Conservation (phyloP, 352 stramenopile genomes). For the Phytophthora pistaciae region DNA sequence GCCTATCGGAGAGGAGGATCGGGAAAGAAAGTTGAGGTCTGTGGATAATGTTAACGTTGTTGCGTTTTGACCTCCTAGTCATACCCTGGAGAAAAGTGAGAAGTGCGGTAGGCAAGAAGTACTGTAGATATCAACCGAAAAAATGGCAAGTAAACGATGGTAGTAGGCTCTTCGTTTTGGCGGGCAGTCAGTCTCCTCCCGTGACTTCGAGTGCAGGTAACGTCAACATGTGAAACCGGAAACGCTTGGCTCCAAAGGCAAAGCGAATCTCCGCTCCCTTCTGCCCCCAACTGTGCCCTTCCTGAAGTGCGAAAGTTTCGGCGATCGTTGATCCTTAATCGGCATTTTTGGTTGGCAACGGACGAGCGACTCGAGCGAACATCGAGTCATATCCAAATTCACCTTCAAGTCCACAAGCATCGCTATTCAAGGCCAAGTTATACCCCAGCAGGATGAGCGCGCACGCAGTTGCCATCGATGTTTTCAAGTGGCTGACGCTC, state of each 20-base stretch:
- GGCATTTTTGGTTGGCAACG: not conserved
- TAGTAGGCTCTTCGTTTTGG: not conserved
- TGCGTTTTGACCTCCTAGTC: too few relatives aligned
- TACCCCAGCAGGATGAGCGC: not conserved
- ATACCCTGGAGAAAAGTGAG: too few relatives aligned
- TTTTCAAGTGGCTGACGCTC: slow-evolving; percentile 46
- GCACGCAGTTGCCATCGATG: slow-evolving; percentile 7
- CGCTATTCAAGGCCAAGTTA: not conserved
- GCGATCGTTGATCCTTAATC: not conserved
- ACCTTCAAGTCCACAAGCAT: not conserved
- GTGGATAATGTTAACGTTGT: too few relatives aligned
- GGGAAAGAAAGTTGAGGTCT: too few relatives aligned
- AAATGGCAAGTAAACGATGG: too few relatives aligned
- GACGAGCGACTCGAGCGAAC: not conserved
- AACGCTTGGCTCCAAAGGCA: not conserved
- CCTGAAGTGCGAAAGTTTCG: not conserved
- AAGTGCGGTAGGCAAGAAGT: too few relatives aligned
- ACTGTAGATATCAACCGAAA: too few relatives aligned
- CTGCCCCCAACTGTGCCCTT: not conserved
- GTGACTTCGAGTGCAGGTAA: not conserved
- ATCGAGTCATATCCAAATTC: not conserved
- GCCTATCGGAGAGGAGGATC: too few relatives aligned
- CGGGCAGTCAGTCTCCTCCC: not conserved
- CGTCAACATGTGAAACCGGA: not conserved
- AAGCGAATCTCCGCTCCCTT: not conserved